These are phyloP conservation scores for Chimonanthus praecox DNA, from an alignment of 164 flowering plant genomes.

Conservation along the genomic window DNA sequence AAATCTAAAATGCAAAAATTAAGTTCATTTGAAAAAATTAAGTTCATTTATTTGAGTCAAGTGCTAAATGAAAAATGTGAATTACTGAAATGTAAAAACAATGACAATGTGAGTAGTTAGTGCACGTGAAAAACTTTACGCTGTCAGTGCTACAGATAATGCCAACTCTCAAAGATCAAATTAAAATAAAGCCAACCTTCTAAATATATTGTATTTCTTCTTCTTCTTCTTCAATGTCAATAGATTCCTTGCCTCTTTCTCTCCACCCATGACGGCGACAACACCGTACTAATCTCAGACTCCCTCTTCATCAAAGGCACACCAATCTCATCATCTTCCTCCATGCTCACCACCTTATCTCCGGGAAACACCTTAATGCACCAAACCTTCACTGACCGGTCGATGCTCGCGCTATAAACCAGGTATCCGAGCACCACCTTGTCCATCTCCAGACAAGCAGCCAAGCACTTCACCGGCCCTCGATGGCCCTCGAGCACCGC, in stretches of 20 bases:
- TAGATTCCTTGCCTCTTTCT: constrained; percentile 38
- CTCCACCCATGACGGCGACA: constrained; percentile 81
- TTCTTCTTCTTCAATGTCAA: neutral
- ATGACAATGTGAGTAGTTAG: no score
- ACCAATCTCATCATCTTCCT: constrained; percentile 7
- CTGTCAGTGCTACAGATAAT: no score
- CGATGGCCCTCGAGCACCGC: constrained; percentile 41
- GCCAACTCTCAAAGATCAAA: no score
- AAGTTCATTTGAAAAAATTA: no score
- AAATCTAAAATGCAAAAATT: no score
- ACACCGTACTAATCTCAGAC: constrained; percentile 40
- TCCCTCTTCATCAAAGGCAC: constrained; percentile 8
- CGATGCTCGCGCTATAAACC: constrained; percentile 41
- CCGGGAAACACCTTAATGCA: constrained; percentile 30
- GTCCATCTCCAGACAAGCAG: constrained; percentile 37
- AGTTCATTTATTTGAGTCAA: no score
- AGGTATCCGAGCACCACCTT: constrained; percentile 25
- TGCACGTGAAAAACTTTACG: no score
- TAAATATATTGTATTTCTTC: neutral
- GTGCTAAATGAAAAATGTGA: no score
- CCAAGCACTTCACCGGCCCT: constrained; percentile 43
- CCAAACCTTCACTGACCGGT: constrained; percentile 48
- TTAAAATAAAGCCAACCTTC: neutral
- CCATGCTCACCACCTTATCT: constrained; percentile 8
- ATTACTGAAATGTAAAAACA: no score